phyloP scores from a whole-genome alignment of 805 yeast species.

The Lipomyces starkeyi region DNA sequence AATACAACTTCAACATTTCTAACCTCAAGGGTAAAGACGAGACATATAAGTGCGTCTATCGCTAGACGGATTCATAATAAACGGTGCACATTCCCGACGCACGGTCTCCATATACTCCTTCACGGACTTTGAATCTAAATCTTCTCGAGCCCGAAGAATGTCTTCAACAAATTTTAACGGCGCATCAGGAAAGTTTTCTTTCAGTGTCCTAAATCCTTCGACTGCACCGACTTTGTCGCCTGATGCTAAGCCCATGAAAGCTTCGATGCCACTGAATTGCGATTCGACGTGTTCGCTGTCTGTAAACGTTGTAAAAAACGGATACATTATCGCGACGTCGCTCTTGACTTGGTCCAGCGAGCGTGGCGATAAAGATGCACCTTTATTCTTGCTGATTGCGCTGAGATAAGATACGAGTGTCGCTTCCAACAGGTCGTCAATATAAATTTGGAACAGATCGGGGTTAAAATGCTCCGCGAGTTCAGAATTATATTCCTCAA shows the following conservation, averaged over 20 bases:
- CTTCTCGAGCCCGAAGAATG: conserved; percentile 56
- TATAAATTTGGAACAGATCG: conserved; percentile 59
- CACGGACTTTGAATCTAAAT: conserved; percentile 45
- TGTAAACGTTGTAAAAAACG: conserved; percentile 56
- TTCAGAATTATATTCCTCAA: conserved; percentile 76
- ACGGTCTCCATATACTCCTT: conserved; percentile 45
- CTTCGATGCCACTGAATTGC: conserved; percentile 65
- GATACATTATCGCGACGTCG: conserved; percentile 65
- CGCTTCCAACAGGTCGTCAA: conserved; percentile 61
- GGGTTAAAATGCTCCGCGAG: conserved; percentile 59
- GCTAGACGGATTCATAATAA: conserved; percentile 14
- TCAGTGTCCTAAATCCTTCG: conserved; percentile 64
- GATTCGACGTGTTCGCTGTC: conserved; percentile 52
- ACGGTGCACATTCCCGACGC: conserved; percentile 13
- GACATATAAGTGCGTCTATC: conserved; percentile 25
- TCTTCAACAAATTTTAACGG: conserved; percentile 73
- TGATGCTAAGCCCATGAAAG: conserved; percentile 61
- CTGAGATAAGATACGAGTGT: conserved; percentile 57
- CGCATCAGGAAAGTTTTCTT: conserved; percentile 72
- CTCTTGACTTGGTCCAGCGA: conserved; percentile 58
- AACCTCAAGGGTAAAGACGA: conserved; percentile 11
- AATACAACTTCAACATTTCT: background rate
- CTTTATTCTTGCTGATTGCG: conserved; percentile 51
- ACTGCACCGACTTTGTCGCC: conserved; percentile 47
- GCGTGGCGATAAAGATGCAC: conserved; percentile 30